These are phyloP conservation scores for Paracoccidioides brasiliensis DNA, from an alignment of 2,329 filamentous ascomycete genomes.

Conservation along the genomic window DNA sequence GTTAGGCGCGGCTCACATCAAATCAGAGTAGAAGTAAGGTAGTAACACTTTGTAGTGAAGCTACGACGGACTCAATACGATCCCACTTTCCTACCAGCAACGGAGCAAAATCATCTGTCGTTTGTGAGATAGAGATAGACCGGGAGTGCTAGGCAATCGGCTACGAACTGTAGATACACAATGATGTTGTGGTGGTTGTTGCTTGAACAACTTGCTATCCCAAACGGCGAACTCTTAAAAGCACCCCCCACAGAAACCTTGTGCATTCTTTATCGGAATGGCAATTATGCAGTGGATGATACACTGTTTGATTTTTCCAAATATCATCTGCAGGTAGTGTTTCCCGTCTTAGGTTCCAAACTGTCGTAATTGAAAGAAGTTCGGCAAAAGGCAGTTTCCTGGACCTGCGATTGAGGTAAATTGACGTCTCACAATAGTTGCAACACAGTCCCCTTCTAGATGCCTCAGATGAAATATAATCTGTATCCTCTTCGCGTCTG, in stretches of 20 bases:
- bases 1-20: neutral
- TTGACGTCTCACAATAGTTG: neutral
- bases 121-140: too few relatives aligned
- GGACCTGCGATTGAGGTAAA: neutral
- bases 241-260: too few relatives aligned
- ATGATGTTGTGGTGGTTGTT: neutral
- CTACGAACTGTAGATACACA: too few relatives aligned
- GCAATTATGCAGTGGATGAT: too few relatives aligned
- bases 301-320: too few relatives aligned
- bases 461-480: neutral
- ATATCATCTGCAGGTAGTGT: neutral
- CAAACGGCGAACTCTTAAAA: neutral
- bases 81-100: neutral
- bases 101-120: neutral
- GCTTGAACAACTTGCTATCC: neutral
- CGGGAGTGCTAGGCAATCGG: too few relatives aligned
- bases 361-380: too few relatives aligned
- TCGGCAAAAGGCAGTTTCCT: too few relatives aligned
- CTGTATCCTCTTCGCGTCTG: neutral
- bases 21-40: neutral
- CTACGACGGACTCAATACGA: slow-evolving; percentile 1
- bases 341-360: too few relatives aligned
- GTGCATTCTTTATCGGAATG: too few relatives aligned
- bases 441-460: neutral
- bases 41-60: neutral